phyloP scores from a whole-genome alignment of 805 yeast genomes.

The Alloascoidea africana region DNA sequence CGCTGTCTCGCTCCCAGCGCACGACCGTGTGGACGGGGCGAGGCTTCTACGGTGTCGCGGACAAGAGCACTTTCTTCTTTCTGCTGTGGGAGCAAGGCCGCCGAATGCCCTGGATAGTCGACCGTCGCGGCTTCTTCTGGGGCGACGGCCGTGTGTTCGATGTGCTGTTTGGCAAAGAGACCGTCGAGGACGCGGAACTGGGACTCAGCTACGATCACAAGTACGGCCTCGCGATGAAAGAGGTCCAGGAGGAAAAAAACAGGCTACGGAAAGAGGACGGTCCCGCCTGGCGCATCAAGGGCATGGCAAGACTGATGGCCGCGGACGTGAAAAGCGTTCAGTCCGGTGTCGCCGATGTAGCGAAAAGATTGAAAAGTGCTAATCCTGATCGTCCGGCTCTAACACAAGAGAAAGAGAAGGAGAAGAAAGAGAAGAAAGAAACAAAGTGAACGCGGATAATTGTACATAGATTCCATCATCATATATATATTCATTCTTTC shows the following conservation, averaged over 20 bases:
- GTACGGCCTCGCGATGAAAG: constrained; percentile 30
- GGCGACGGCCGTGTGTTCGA: constrained; percentile 84
- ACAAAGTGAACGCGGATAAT: background rate
- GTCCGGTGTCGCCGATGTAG: no score
- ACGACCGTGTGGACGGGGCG: constrained; percentile 75
- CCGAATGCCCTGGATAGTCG: constrained; percentile 59
- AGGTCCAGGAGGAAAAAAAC: constrained; percentile 31
- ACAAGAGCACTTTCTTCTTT: constrained; percentile 59
- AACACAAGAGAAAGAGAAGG: background rate
- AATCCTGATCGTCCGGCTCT: background rate
- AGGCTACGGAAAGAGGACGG: constrained; percentile 41
- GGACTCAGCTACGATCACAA: constrained; percentile 50
- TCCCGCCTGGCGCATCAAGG: constrained; percentile 42
- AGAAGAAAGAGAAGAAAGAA: background rate
- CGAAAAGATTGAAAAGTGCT: background rate
- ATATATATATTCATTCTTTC: no score
- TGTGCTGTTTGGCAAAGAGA: constrained; percentile 64
- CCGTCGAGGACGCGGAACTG: constrained; percentile 60
- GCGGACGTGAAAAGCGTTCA: constrained; percentile 28
- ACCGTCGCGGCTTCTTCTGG: constrained; percentile 84
- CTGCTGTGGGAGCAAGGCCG: constrained; percentile 44
- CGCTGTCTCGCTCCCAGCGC: constrained; percentile 37
- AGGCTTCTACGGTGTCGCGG: constrained; percentile 77
- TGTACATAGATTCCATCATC: background rate
- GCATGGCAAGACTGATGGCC: constrained; percentile 25